Conservation (phyloP, 2,329 filamentous ascomycete genomes). For the Zopfia rhizophila region DNA sequence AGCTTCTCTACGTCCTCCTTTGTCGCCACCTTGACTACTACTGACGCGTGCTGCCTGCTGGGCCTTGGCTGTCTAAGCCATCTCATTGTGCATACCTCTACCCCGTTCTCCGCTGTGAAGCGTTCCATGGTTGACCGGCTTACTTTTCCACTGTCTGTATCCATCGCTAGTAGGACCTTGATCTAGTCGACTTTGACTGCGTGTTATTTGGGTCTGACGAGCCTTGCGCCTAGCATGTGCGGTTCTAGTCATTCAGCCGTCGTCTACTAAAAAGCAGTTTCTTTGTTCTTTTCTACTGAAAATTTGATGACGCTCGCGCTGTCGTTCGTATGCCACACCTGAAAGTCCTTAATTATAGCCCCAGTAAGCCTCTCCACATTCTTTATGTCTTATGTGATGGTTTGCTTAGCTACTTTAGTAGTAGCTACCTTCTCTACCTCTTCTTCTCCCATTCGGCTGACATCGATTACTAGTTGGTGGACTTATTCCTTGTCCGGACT, state of each 20-base stretch:
- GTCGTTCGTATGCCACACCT: constrained; percentile 16
- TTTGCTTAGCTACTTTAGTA: constrained; percentile 15
- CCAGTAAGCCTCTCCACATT: constrained; percentile 17
- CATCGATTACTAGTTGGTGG: constrained; percentile 20
- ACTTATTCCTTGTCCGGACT: constrained; percentile 8
- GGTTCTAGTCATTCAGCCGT: constrained; percentile 24
- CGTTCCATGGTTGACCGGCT: constrained; percentile 19
- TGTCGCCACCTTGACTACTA: constrained; percentile 22
- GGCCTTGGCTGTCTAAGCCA: constrained; percentile 17
- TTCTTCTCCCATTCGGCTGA: constrained; percentile 12
- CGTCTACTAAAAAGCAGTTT: constrained; percentile 23
- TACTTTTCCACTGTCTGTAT: constrained; percentile 18
- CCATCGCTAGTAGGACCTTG: constrained; percentile 22
- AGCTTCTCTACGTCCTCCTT: constrained; percentile 23
- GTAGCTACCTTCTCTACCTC: constrained; percentile 13
- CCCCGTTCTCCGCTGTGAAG: constrained; percentile 17
- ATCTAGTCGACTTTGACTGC: constrained; percentile 24
- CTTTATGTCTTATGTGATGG: constrained; percentile 18
- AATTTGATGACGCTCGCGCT: constrained; percentile 26
- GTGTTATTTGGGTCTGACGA: constrained; percentile 24
- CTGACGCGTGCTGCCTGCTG: constrained; percentile 17
- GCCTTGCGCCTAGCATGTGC: constrained; percentile 18
- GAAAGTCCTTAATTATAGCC: constrained; percentile 16
- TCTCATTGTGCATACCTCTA: constrained; percentile 18
- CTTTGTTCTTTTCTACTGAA: constrained; percentile 24